Evolutionary conservation across 495 filamentous ascomycete genomes (phyloP).

Genomic region (Trichoderma erinaceum): DNA sequence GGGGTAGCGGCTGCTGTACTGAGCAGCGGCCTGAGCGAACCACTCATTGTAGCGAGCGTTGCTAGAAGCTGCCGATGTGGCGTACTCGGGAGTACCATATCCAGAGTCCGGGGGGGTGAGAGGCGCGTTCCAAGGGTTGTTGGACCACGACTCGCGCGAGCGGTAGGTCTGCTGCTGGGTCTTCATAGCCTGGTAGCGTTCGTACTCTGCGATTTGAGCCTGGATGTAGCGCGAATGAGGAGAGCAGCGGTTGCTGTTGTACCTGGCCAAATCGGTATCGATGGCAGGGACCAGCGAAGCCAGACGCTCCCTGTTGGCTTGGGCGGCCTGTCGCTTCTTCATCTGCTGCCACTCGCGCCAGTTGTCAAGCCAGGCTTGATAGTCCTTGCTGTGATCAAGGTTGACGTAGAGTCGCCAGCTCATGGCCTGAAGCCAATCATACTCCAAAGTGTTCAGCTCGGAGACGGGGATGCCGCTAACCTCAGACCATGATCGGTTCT

Average conservation of each 20-base stretch:
- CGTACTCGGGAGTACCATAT: constrained; percentile 46
- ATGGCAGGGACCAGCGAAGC: constrained; percentile 59
- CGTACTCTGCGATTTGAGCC: constrained; percentile 47
- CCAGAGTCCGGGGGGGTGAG: constrained; percentile 46
- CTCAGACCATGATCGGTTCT: constrained; percentile 98
- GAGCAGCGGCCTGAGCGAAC: constrained; percentile 29
- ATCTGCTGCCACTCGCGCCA: constrained; percentile 75
- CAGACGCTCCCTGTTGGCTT: constrained; percentile 41
- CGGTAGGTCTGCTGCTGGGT: constrained; percentile 32
- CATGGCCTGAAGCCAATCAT: constrained; percentile 84
- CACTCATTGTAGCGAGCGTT: constrained; percentile 43
- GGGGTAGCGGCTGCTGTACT: constrained; percentile 26
- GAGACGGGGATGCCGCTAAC: constrained; percentile 85
- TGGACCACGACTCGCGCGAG: constrained; percentile 40
- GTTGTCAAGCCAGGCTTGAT: constrained; percentile 71
- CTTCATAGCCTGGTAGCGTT: constrained; percentile 37
- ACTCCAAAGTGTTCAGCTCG: constrained; percentile 85
- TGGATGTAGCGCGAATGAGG: constrained; percentile 45
- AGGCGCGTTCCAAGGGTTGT: constrained; percentile 30
- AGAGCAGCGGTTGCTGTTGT: constrained; percentile 30
- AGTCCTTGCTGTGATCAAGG: constrained; percentile 73
- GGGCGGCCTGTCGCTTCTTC: constrained; percentile 49
- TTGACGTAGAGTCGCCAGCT: constrained; percentile 85
- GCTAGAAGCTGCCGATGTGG: constrained; percentile 36
- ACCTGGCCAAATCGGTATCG: constrained; percentile 52